A percentile compares a stretch with the other conserved stretches of the same genome.
Evolutionary conservation across 768 basidiomycete genomes (phyloP).

Genomic region (Tephrocybe sp.): DNA sequence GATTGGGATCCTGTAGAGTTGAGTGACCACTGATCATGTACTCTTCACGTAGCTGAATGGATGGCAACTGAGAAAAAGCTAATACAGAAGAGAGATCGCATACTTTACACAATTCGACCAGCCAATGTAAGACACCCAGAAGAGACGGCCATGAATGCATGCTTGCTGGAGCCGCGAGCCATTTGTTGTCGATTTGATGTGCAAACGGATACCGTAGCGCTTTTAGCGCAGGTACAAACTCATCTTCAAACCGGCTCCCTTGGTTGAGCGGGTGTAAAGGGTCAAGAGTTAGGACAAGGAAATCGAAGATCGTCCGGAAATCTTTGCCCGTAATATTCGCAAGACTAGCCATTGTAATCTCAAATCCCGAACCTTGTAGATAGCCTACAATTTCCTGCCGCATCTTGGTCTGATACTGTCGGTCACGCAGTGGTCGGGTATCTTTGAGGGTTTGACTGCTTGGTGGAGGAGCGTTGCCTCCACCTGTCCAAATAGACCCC

Average conservation of each 20-base stretch:
- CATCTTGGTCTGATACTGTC: constrained; percentile 70
- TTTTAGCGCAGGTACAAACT: constrained; percentile 73
- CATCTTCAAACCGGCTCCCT: constrained; percentile 67
- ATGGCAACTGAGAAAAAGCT: constrained; percentile 23
- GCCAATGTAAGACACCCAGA: constrained; percentile 89
- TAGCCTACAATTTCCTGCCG: constrained; percentile 73
- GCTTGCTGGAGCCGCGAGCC: constrained; percentile 83
- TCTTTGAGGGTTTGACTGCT: constrained; percentile 65
- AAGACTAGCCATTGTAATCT: constrained; percentile 66
- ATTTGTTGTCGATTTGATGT: constrained; percentile 77
- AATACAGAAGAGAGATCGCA: constrained; percentile 13
- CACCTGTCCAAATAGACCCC: constrained; percentile 71
- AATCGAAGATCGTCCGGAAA: constrained; percentile 81
- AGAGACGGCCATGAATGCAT: constrained; percentile 92
- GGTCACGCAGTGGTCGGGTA: constrained; percentile 73
- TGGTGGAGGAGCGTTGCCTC: constrained; percentile 45
- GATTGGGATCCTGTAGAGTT: constrained; percentile 58
- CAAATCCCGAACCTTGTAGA: constrained; percentile 62
- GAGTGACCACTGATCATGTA: constrained; percentile 66
- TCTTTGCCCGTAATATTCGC: constrained; percentile 82
- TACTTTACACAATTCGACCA: constrained; percentile 84
- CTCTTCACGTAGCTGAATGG: constrained; percentile 33
- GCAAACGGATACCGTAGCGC: constrained; percentile 80
- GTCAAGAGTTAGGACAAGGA: constrained; percentile 70
- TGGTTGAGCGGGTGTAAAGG: constrained; percentile 58